Evolutionary conservation across 257 asterid species (phyloP).

Genomic region (Jasminum sambac): DNA sequence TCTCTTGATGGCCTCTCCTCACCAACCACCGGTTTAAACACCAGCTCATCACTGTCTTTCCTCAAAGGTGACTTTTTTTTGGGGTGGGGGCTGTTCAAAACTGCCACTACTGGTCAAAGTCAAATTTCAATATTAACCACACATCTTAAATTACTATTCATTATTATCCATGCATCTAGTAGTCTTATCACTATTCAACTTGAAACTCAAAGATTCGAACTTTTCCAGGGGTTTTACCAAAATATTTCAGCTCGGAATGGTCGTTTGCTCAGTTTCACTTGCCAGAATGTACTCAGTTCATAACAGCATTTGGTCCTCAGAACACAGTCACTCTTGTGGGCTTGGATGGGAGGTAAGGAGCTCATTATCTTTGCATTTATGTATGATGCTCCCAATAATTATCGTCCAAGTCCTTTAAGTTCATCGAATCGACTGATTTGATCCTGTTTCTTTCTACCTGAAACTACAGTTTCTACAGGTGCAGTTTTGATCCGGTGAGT

Average conservation of each 20-base stretch:
- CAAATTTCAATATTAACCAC: too few relatives aligned
- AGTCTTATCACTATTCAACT: background rate
- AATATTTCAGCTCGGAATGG: constrained; percentile 97
- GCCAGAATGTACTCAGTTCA: constrained; percentile 67
- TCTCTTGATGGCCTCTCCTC: constrained; percentile 76
- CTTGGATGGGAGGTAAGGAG: constrained; percentile 81
- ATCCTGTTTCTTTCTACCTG: constrained; percentile 11
- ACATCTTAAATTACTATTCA: too few relatives aligned
- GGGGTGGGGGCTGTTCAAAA: too few relatives aligned
- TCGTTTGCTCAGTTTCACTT: constrained; percentile 92
- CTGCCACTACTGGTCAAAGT: too few relatives aligned
- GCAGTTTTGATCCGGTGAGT: constrained; percentile 77
- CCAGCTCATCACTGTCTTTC: constrained; percentile 84
- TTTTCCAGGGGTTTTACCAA: constrained; percentile 77
- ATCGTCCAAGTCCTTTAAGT: background rate
- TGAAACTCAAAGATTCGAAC: too few relatives aligned
- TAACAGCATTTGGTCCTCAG: constrained; percentile 78
- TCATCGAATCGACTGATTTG: constrained; percentile 15
- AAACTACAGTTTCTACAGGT: constrained; percentile 71
- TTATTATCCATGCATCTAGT: too few relatives aligned
- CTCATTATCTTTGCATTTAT: background rate
- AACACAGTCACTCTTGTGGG: constrained; percentile 62
- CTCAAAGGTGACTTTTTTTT: constrained; percentile 64
- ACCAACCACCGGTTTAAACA: constrained; percentile 67
- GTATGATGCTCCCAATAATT: background rate